Evolutionary conservation across 2,329 filamentous ascomycete species (phyloP).

Genomic region (Pseudomassariella vexata): DNA sequence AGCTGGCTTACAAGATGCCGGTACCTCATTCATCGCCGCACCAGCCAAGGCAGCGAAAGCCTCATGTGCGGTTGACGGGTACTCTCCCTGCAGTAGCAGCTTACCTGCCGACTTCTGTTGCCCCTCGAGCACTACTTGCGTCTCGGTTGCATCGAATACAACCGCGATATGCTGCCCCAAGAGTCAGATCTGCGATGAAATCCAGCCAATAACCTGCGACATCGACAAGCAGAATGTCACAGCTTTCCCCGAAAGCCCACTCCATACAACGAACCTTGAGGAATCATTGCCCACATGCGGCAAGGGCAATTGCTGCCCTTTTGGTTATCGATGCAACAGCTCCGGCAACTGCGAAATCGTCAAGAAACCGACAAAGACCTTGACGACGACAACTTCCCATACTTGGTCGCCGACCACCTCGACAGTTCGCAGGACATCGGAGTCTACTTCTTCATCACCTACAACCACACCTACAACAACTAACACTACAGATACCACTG

Average conservation of each 20-base stretch:
- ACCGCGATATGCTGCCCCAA: constrained; percentile 14
- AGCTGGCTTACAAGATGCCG: no score
- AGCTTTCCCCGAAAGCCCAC: constrained; percentile 4
- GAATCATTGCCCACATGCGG: constrained; percentile 8
- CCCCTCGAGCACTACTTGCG: constrained; percentile 3
- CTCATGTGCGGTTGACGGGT: constrained; percentile 5
- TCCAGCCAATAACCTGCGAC: constrained; percentile 12
- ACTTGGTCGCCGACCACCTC: not conserved
- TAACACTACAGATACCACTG: no score
- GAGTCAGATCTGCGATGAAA: constrained; percentile 6
- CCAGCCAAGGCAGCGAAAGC: not conserved
- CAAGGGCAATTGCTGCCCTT: constrained; percentile 12
- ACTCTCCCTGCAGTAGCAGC: constrained; percentile 9
- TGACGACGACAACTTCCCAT: not conserved
- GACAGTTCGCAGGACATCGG: not conserved
- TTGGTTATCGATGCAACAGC: constrained; percentile 11
- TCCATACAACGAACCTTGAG: constrained; percentile 10
- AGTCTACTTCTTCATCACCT: not conserved
- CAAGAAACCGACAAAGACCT: not conserved
- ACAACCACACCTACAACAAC: not conserved
- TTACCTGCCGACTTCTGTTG: constrained; percentile 14
- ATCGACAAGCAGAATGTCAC: constrained; percentile 10
- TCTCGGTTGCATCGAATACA: constrained; percentile 9
- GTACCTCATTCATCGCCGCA: no score
- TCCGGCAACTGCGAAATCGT: constrained; percentile 1